Percentiles rank a stretch among this genome's conserved stretches.
Evolutionary conservation across 2,329 filamentous ascomycete species (phyloP).

Genomic region (Huntiella bhutanensis): DNA sequence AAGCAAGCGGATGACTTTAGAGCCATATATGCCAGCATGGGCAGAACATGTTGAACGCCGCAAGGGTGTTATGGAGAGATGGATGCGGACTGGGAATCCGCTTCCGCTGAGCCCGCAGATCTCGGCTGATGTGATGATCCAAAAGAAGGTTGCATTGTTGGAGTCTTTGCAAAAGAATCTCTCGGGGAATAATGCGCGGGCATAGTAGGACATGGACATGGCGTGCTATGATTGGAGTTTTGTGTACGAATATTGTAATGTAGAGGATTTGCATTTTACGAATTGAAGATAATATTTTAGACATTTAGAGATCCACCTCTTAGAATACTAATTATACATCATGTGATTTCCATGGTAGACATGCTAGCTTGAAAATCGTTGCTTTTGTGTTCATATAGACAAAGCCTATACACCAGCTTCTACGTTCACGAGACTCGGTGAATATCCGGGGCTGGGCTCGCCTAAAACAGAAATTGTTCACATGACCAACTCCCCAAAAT

Average conservation of each 20-base stretch:
- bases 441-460: no score
- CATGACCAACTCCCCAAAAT: no score
- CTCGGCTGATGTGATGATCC: not conserved
- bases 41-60: not conserved
- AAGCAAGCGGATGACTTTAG: not conserved
- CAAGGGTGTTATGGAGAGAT: not conserved
- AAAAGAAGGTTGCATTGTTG: slow-evolving; percentile 9
- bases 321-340: not conserved
- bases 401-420: no score
- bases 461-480: no score
- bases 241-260: no score
- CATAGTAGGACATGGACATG: not conserved
- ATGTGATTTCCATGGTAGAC: not conserved
- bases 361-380: not conserved
- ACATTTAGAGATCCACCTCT: not conserved
- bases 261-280: no score
- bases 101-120: not conserved
- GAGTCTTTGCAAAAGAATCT: slow-evolving; percentile 6
- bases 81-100: slow-evolving; percentile 1
- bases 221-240: no score
- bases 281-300: not conserved
- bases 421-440: no score
- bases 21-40: slow-evolving; percentile 6
- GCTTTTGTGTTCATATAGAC: not conserved
- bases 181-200: not conserved